These are phyloP conservation scores for Alisma plantagoaquatica DNA, from an alignment of 106 monocot species.

Conservation along the genomic window DNA sequence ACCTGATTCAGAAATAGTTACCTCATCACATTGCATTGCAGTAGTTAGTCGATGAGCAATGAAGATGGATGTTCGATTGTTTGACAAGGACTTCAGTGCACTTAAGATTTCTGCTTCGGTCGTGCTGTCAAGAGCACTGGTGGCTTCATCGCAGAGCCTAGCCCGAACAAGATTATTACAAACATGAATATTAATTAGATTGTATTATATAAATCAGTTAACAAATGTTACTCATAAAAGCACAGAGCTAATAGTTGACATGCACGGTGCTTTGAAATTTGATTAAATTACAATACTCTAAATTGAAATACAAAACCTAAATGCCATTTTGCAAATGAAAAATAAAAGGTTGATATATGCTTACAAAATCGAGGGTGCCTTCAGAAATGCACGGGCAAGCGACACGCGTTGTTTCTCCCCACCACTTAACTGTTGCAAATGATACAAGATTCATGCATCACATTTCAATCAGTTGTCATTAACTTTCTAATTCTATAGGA, in stretches of 20 bases:
- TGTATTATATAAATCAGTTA: too few species aligned
- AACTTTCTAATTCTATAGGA: neutral
- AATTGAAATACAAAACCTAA: neutral
- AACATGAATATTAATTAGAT: too few species aligned
- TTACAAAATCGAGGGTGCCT: constrained; percentile 87
- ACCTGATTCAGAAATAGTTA: too few species aligned
- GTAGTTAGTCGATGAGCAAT: constrained; percentile 97
- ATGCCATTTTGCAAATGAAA: neutral
- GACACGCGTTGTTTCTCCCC: constrained; percentile 98
- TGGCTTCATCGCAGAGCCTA: constrained; percentile 98
- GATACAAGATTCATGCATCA: too few species aligned
- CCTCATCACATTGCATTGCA: constrained; percentile 99
- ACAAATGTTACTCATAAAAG: neutral
- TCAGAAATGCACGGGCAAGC: constrained; percentile 96
- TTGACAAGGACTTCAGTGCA: constrained; percentile 70
- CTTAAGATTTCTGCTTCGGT: constrained; percentile 92
- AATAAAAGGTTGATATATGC: constrained; percentile 4
- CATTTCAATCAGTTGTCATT: too few species aligned
- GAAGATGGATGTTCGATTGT: constrained; percentile 81
- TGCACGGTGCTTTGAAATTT: too few species aligned
- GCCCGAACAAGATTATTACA: constrained; percentile 1
- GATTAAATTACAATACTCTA: too few species aligned
- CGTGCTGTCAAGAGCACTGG: constrained; percentile 95
- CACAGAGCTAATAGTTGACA: too few species aligned
- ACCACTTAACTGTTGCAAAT: constrained; percentile 73